Evolutionary conservation across 202 grass and related monocot species (phyloP), one percentile per base, ranked within the genome.

Genomic region (Zizania palustris): DNA sequence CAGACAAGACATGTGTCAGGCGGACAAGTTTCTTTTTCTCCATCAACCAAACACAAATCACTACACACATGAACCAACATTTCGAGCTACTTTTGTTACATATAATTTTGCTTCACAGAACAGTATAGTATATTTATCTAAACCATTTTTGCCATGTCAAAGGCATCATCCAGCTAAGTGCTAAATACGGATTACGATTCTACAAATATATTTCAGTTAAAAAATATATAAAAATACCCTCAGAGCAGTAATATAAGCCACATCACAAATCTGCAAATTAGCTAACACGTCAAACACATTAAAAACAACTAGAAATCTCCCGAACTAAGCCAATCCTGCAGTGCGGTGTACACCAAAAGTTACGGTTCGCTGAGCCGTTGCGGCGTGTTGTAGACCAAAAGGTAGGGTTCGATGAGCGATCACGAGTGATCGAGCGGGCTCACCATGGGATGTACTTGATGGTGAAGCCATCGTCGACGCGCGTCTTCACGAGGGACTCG

Each of bases 371-470:
- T 28, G 28, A 28, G 28, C 28, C 1, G 2, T 28, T 28, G 28
- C 28, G 2, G 28, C 28, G 28, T 28, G 28, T 0, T 28, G 28
- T 28, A 28, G 1, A 28, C 28, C 28, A 69, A 7, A 80, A 74
- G 34, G 10, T 18, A 58, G 41, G 20, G 28, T 64, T 14, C 69
- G 8, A 49, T 50, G 62, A 41, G 4, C 6, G 57, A 57, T 53
- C 33, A 39, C 16, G 19, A 44, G 7, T 39, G 62, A 34, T 55
- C 67, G 63, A 69, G 69, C 2, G 11, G 79, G 45, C 85, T 72
- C 71, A 98, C 91, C 96, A 99, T 44, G 96, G 92, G 58, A 99
- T 82, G 66, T 95, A 99, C 79, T 81, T 95, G 54, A 99, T 81
- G 42, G 83, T 28, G 42, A 83, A 80, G 3, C 85, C 96, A 28